A percentile compares a stretch with the other conserved stretches of the same genome.
Evolutionary conservation across 108 stramenopile genomes (phyloP).

Genomic region (Chaetoceros muelleri): DNA sequence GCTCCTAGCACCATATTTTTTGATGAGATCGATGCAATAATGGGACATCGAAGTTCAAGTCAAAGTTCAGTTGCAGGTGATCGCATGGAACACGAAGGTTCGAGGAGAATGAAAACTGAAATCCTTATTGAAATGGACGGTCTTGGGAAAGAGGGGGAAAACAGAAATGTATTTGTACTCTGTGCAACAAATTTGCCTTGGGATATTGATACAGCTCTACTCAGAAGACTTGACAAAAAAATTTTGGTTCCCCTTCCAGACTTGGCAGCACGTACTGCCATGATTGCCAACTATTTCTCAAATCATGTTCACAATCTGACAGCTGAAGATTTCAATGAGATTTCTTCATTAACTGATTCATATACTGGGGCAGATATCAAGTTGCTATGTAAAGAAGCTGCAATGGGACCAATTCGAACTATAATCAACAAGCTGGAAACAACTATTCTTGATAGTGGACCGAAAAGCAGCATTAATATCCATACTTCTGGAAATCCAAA

Average conservation of each 20-base stretch:
- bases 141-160: slow-evolving; percentile 4
- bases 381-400: slow-evolving; percentile 56
- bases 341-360: slow-evolving; percentile 21
- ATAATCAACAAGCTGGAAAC: slow-evolving; percentile 19
- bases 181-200: slow-evolving; percentile 75
- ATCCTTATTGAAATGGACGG: slow-evolving; percentile 83
- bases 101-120: slow-evolving; percentile 82
- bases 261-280: slow-evolving; percentile 30
- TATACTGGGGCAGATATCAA: slow-evolving; percentile 51
- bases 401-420: slow-evolving; percentile 51
- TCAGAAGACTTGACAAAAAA: slow-evolving; percentile 61
- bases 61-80: slow-evolving; percentile 16
- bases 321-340: slow-evolving; percentile 13
- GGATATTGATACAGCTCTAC: slow-evolving; percentile 67
- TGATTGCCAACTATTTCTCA: slow-evolving; percentile 34
- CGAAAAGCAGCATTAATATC: too few relatives aligned
- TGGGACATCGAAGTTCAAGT: slow-evolving; percentile 38
- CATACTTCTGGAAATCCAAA: too few relatives aligned
- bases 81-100: slow-evolving; percentile 70
- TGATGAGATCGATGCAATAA: slow-evolving; percentile 75
- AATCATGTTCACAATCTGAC: slow-evolving; percentile 11
- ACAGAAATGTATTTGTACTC: slow-evolving; percentile 44
- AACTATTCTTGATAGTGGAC: too few relatives aligned
- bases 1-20: slow-evolving; percentile 67
- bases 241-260: slow-evolving; percentile 56